These are phyloP conservation scores for Mucor saturninus DNA, from an alignment of 371 early-diverging fungal species.

Conservation along the genomic window DNA sequence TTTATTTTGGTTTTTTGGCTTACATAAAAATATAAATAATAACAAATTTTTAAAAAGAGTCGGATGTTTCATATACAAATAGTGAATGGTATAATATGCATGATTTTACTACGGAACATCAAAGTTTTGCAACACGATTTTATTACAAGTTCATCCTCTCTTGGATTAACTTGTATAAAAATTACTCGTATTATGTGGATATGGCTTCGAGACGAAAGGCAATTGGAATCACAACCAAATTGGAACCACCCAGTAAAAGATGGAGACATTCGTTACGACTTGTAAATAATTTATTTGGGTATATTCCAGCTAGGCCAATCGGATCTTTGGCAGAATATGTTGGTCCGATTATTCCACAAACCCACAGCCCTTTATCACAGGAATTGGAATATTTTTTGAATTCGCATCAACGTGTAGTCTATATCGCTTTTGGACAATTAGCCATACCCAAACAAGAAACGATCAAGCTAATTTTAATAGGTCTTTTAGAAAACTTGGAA, in stretches of 20 bases:
- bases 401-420: slow-evolving; percentile 30
- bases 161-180: no score
- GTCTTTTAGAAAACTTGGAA: slow-evolving; percentile 27
- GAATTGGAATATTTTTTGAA: slow-evolving; percentile 26
- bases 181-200: background rate
- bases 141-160: no score
- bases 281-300: slow-evolving; percentile 31
- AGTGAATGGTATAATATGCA: no score
- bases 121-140: no score
- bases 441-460: slow-evolving; percentile 18
- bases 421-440: slow-evolving; percentile 49
- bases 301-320: slow-evolving; percentile 31
- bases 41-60: no score
- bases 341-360: slow-evolving; percentile 36
- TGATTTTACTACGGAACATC: no score
- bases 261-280: slow-evolving; percentile 26
- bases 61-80: no score
- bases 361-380: slow-evolving; percentile 19
- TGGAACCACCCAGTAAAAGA: background rate
- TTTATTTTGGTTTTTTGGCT: no score
- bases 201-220: background rate
- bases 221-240: background rate
- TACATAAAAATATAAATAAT: no score
- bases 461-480: slow-evolving; percentile 25
- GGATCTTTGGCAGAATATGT: slow-evolving; percentile 39